Evolutionary conservation across 148 eudicot species (phyloP).

Genomic region (Bassia scoparia): DNA sequence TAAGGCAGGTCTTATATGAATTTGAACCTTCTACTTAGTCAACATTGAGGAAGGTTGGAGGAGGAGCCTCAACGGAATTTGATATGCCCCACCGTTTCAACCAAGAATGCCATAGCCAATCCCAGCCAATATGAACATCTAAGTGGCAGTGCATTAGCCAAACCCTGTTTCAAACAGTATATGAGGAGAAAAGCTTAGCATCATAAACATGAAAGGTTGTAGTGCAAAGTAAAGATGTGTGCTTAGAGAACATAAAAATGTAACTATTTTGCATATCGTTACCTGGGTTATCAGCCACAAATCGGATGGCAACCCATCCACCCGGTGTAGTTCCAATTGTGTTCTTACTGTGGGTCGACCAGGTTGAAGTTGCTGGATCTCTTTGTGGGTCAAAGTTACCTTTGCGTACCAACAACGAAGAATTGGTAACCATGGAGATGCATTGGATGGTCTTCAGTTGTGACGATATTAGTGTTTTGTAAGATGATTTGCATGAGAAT

Average conservation of each 20-base stretch:
- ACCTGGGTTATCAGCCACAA: conserved; percentile 94
- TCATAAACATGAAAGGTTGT: neutral
- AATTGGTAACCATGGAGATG: conserved; percentile 92
- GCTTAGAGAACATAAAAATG: neutral
- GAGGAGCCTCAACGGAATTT: conserved; percentile 64
- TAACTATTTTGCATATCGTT: conserved; percentile 1
- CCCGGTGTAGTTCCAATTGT: conserved; percentile 88
- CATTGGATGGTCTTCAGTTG: conserved; percentile 87
- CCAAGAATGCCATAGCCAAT: conserved; percentile 73
- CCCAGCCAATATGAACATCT: conserved; percentile 77
- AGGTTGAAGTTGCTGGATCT: conserved; percentile 66
- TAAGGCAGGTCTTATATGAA: neutral
- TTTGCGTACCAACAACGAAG: conserved; percentile 76
- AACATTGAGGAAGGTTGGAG: conserved; percentile 79
- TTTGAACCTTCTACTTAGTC: conserved; percentile 14
- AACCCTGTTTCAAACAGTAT: conserved; percentile 40
- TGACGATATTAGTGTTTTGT: conserved; percentile 66
- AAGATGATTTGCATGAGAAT: conserved; percentile 56
- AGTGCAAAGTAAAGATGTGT: neutral
- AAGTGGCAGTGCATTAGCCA: conserved; percentile 96
- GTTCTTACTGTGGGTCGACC: conserved; percentile 64
- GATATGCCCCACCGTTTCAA: conserved; percentile 66
- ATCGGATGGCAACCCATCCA: conserved; percentile 92
- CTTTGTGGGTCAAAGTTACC: conserved; percentile 68
- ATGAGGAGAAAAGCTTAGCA: neutral